Base-by-base conservation (phyloP, 257 asterid species). In the Mentha longifolia region DNA sequence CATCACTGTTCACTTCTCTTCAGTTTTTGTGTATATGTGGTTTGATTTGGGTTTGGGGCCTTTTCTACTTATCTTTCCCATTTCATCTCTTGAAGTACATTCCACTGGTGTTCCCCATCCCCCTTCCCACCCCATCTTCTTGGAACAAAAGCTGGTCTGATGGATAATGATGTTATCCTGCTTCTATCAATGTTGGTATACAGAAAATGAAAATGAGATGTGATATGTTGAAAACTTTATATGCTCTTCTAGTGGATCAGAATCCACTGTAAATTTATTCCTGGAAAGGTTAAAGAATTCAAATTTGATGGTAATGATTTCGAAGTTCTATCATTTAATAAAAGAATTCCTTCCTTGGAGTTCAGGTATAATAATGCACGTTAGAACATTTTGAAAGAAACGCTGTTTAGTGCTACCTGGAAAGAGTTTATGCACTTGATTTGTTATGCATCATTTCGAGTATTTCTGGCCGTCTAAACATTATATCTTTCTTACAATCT, bases 321-420 rank as follows among this genome's bases (percentile, higher is more conserved):
- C 13, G 56, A 37, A 49, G 54, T 65, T 22, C 17, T 6, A 28
- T 28, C 15, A 42, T 55, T 72, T 49, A 31, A 58, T 47, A 49
- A 15, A 59, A 14, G 6, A 17, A 20, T 20, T 14, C 12, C 51
- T 39, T 66, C 3, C 2, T 60, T 66, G 12, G 33, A 41, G 19
- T 46, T 56, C 20, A 63, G 33, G 14, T 20, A 22, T 45, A 61
- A 57, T 67, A 67, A 37, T 59, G 62, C 71, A 37, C 13, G 11
- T 41, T 14, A 1, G 13, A 65, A 17, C 50, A 39, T 56, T 15
- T 69, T 33, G 49, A 65, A 20, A 28, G 49, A 55, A 9, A 35
- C 16, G n/a, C n/a, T 49, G 9, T 51, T 63, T 50, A 15, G 46
- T 0, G 51, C 49, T 35, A 20, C 47, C 19, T 54, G 10, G 61